Conservation (phyloP, 495 filamentous ascomycete species). For the Parachaetomium inaequale region DNA sequence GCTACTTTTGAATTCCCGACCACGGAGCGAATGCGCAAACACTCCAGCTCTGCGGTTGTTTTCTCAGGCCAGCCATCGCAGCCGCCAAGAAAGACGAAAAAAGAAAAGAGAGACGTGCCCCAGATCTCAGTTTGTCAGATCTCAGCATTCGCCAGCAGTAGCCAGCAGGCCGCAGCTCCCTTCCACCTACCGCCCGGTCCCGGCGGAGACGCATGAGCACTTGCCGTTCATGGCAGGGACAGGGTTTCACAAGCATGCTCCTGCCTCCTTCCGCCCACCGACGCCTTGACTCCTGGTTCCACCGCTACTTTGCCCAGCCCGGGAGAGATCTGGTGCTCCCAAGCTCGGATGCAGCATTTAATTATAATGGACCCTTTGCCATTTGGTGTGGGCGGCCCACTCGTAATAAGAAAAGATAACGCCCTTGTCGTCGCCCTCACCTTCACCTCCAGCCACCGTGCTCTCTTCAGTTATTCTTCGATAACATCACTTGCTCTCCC, state of each 20-base stretch:
- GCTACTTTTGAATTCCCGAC: conserved; percentile 18
- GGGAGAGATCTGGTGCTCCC: conserved; percentile 19
- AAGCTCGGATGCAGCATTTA: conserved; percentile 16
- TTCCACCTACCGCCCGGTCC: neutral
- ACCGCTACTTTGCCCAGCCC: conserved; percentile 25
- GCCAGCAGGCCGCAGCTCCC: too few species aligned
- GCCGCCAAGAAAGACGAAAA: too few species aligned
- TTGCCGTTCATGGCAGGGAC: conserved; percentile 23
- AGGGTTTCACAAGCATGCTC: conserved; percentile 21
- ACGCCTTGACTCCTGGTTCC: conserved; percentile 18
- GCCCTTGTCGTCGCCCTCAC: neutral
- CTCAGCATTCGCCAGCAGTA: too few species aligned
- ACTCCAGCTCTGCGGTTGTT: neutral
- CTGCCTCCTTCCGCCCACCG: conserved; percentile 8
- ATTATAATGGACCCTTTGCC: conserved; percentile 5
- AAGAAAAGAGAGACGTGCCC: too few species aligned
- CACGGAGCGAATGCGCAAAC: conserved; percentile 15
- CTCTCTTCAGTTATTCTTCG: neutral
- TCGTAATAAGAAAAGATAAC: conserved; percentile 22
- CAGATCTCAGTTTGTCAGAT: neutral
- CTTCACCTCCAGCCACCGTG: neutral
- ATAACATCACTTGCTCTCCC: neutral
- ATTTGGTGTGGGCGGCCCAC: conserved; percentile 10
- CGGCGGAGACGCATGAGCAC: conserved; percentile 19
- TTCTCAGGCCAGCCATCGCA: neutral